Base-by-base conservation (phyloP, 192 early-diverging fungal species). In the Globomyces pollinis-pini region DNA sequence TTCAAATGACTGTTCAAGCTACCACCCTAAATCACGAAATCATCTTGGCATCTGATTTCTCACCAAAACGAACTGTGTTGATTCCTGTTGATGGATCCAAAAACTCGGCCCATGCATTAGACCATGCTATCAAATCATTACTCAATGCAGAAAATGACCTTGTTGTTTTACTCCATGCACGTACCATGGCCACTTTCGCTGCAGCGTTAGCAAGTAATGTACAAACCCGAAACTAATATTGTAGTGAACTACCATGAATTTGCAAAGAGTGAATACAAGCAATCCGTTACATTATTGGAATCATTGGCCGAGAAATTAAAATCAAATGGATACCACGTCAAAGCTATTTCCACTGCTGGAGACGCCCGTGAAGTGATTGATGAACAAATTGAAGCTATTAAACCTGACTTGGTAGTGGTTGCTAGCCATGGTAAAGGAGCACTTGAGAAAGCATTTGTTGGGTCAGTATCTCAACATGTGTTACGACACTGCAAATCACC, bases 301-400 rank as follows among this genome's bases (percentile, higher is more conserved):
- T n/a, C n/a, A n/a, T n/a, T n/a, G n/a, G 44, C 44, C 2, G 23
- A 47, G 23, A 47, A 26, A 47, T 47, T 47, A 26, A 47, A 21
- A 7, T 7, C 11, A 5, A 26, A 20, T 3, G 44, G 44, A 8
- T 47, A 47, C 44, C 20, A 61, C 12, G 28, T 39, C 31, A 66
- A 73, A 54, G 78, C 81, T 18, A 68, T 84, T 52, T 70, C 83
- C 0, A 16, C 54, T n/a, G 44, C 64, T 28, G 86, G 86, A 1
- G 86, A 88, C 61, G 64, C 86, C 2, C 65, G 79, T 13, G 67
- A 73, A 24, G 86, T 85, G 45, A 58, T 88, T 45, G 72, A 79
- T 16, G 62, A 70, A 36, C 86, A 88, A 50, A 71, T 74, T 11
- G 57, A 50, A n/a, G 77, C 83, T 33, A 26, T 82, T 20, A 67